phyloP scores from a whole-genome alignment of 2,329 filamentous ascomycete genomes.

The Rutstroemia sp. region DNA sequence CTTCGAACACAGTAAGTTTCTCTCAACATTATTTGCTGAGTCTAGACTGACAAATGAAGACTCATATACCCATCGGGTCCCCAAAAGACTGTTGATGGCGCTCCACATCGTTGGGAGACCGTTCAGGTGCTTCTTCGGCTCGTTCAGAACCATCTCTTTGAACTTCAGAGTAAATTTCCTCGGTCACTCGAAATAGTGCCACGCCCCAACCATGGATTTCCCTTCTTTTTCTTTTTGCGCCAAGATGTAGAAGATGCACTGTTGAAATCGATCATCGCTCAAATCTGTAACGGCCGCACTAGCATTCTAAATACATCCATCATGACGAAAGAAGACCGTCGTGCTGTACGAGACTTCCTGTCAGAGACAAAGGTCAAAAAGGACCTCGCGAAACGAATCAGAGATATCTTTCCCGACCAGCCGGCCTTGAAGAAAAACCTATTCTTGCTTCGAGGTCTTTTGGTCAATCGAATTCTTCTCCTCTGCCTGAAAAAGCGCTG shows the following conservation, averaged over 20 bases:
- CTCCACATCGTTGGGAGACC: conserved; percentile 33
- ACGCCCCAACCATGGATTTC: conserved; percentile 32
- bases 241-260: conserved; percentile 32
- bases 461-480: conserved; percentile 50
- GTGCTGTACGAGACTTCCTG: conserved; percentile 26
- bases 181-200: conserved; percentile 38
- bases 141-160: conserved; percentile 27
- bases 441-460: conserved; percentile 54
- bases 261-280: conserved; percentile 26
- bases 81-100: conserved; percentile 32
- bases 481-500: conserved; percentile 44
- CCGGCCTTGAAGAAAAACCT: conserved; percentile 31
- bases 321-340: conserved; percentile 16
- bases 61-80: conserved; percentile 35
- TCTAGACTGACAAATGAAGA: neutral
- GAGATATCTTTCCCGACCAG: conserved; percentile 28
- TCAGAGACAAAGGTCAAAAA: conserved; percentile 20
- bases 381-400: conserved; percentile 20
- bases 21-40: neutral
- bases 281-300: conserved; percentile 28
- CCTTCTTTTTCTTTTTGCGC: conserved; percentile 40
- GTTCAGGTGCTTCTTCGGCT: conserved; percentile 26
- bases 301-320: conserved; percentile 17
- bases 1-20: conserved; percentile 28
- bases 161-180: conserved; percentile 32